phyloP scores from a whole-genome alignment of 106 monocot genomes.

The Narthecium ossifragum region DNA sequence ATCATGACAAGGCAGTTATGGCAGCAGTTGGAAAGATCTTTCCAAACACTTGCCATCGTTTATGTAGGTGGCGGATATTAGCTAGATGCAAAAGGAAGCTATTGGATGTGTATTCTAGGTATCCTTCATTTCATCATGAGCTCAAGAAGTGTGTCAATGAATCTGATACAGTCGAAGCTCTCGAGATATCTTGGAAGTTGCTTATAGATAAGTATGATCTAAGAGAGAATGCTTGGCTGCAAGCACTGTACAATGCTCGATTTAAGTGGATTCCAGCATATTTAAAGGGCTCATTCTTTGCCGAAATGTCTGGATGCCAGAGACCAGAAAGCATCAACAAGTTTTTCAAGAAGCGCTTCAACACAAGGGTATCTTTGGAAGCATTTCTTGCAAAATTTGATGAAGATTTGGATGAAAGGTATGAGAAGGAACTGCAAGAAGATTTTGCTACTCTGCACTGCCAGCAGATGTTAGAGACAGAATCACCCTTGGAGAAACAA shows the following conservation, averaged over 20 bases:
- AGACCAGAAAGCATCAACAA: constrained; percentile 61
- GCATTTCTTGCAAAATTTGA: constrained; percentile 58
- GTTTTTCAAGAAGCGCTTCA: constrained; percentile 48
- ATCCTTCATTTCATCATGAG: constrained; percentile 40
- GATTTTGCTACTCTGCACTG: constrained; percentile 30
- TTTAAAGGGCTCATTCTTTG: constrained; percentile 58
- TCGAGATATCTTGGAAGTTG: constrained; percentile 51
- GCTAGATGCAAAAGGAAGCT: constrained; percentile 65
- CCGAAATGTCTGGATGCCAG: constrained; percentile 45
- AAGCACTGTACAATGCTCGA: constrained; percentile 35
- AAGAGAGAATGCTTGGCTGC: constrained; percentile 66
- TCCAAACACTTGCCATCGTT: constrained; percentile 49
- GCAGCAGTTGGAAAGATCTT: constrained; percentile 53
- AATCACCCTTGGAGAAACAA: constrained; percentile 52
- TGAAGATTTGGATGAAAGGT: constrained; percentile 34
- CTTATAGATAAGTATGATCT: constrained; percentile 52
- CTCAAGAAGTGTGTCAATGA: constrained; percentile 45
- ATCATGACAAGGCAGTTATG: constrained; percentile 37
- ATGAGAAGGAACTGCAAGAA: constrained; percentile 51
- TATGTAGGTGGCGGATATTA: constrained; percentile 58
- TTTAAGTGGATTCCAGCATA: constrained; percentile 68
- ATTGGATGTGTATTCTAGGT: constrained; percentile 30
- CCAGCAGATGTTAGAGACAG: constrained; percentile 41
- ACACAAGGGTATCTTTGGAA: constrained; percentile 26
- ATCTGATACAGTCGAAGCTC: constrained; percentile 26